A percentile compares a stretch with the other conserved stretches of the same genome.
Conservation (phyloP, 2,329 filamentous ascomycete genomes). For the Epichloe sp. region DNA sequence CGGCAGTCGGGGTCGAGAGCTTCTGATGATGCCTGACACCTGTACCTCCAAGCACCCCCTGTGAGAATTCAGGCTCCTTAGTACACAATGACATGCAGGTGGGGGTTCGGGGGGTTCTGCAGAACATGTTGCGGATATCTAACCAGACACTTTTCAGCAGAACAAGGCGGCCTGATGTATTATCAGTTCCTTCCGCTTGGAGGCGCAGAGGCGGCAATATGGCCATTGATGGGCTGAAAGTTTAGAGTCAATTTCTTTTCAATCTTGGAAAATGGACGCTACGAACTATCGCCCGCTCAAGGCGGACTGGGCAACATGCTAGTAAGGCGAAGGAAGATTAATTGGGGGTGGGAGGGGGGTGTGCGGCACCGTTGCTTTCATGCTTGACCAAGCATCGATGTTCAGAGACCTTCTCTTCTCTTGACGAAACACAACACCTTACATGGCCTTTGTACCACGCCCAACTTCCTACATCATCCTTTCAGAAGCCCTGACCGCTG, state of each 20-base stretch:
- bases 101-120: no score
- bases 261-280: not conserved
- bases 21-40: constrained; percentile 1
- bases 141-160: no score
- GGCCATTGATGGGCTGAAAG: not conserved
- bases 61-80: not conserved
- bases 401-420: not conserved
- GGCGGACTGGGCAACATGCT: not conserved
- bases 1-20: constrained; percentile 1
- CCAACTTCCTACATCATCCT: not conserved
- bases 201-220: not conserved
- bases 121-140: no score
- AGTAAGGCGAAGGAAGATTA: not conserved
- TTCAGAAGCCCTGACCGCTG: not conserved
- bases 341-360: not conserved
- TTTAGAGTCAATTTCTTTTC: not conserved
- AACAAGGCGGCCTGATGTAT: not conserved
- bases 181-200: not conserved
- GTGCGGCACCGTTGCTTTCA: not conserved
- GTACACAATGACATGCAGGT: no score
- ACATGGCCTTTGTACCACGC: not conserved
- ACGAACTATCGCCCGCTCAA: not conserved
- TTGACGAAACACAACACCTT: not conserved
- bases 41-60: not conserved
- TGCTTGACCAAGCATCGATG: not conserved